A percentile compares a stretch with the other conserved stretches of the same genome.
These are phyloP conservation scores for Globisporangium alternatum DNA, from an alignment of 352 stramenopile species.

Conservation along the genomic window DNA sequence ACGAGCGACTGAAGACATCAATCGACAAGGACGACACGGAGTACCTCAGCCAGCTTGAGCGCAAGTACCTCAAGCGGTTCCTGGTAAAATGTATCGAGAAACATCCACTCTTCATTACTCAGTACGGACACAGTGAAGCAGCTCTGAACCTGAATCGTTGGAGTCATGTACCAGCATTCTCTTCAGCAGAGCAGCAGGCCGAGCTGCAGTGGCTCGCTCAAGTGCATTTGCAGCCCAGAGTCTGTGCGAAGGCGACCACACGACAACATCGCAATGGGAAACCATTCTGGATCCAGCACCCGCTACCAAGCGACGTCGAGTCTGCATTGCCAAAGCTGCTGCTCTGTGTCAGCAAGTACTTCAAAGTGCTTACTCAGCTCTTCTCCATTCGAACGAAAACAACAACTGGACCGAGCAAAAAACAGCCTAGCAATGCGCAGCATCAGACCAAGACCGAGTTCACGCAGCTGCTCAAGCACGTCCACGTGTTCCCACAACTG, in stretches of 20 bases:
- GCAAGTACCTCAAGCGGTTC: conserved; percentile 11
- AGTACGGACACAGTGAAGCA: not conserved
- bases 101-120: conserved; percentile 14
- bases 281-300: conserved; percentile 22
- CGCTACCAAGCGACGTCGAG: conserved; percentile 30
- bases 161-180: not conserved
- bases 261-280: not conserved
- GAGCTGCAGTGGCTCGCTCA: conserved; percentile 16
- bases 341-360: conserved; percentile 40
- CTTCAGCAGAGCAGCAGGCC: not conserved
- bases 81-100: conserved; percentile 2
- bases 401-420: not conserved
- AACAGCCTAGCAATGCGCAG: not conserved
- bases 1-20: conserved; percentile 9
- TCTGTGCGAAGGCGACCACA: not conserved
- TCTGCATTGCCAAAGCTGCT: conserved; percentile 32
- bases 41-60: conserved; percentile 6
- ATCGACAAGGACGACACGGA: not conserved
- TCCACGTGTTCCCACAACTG: conserved; percentile 52
- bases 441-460: conserved; percentile 34
- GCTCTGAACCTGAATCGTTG: not conserved
- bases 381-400: conserved; percentile 25
- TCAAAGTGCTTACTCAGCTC: conserved; percentile 36
- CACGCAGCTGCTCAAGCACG: conserved; percentile 49
- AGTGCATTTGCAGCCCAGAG: conserved; percentile 9